These are phyloP conservation scores for Xerocomellus intermedius DNA, from an alignment of 768 basidiomycete genomes.

Conservation along the genomic window DNA sequence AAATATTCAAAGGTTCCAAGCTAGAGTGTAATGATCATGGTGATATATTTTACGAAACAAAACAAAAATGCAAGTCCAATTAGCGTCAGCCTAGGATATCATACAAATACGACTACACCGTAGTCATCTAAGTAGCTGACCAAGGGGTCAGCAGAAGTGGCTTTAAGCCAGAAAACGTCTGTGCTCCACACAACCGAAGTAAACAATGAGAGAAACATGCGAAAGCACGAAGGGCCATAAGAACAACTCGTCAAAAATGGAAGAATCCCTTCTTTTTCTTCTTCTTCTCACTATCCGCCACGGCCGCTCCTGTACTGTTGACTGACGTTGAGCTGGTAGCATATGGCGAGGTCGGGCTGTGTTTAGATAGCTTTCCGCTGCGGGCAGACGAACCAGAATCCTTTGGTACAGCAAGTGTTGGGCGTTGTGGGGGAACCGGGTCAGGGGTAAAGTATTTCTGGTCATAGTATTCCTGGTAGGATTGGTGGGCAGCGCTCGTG, in stretches of 20 bases:
- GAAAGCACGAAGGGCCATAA: background rate
- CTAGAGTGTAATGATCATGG: too few relatives aligned
- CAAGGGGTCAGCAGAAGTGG: background rate
- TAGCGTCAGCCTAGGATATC: conserved; percentile 10
- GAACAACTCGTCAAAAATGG: conserved; percentile 45
- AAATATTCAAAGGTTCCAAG: background rate
- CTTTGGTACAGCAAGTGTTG: conserved; percentile 27
- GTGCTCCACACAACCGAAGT: background rate
- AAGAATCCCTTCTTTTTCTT: conserved; percentile 77
- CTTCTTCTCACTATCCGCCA: conserved; percentile 57
- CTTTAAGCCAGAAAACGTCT: background rate
- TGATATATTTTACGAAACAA: background rate
- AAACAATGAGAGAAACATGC: background rate
- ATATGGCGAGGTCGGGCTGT: conserved; percentile 49
- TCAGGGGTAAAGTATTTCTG: conserved; percentile 60
- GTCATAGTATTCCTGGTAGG: conserved; percentile 78
- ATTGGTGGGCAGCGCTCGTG: conserved; percentile 44
- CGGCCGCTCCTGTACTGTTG: conserved; percentile 36
- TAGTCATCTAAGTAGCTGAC: conserved; percentile 2
- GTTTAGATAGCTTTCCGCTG: conserved; percentile 27
- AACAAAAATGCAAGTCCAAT: conserved; percentile 3
- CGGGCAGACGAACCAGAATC: conserved; percentile 18
- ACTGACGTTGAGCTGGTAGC: conserved; percentile 51
- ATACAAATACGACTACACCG: conserved; percentile 5
- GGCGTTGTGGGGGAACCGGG: conserved; percentile 32